These are phyloP conservation scores for Glebionis coronaria DNA, from an alignment of 129 eudicot genomes.

Conservation along the genomic window DNA sequence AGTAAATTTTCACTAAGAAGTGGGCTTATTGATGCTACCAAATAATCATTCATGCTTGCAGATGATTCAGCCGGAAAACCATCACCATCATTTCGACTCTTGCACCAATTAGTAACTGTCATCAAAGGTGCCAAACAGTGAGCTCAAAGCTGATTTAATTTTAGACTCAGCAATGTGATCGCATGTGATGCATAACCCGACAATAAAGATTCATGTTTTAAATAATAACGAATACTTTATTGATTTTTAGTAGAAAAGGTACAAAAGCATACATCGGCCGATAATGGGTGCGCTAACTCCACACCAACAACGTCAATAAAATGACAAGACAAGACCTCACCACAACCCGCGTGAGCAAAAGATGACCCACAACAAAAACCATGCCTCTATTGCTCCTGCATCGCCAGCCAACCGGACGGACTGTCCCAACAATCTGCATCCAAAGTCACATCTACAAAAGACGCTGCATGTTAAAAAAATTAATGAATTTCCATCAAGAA, in stretches of 20 bases:
- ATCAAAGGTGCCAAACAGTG: constrained; percentile 82
- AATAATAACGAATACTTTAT: background rate
- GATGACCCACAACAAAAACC: constrained; percentile 95
- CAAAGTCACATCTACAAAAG: constrained; percentile 90
- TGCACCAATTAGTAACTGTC: constrained; percentile 92
- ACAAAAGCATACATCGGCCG: constrained; percentile 66
- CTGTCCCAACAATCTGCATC: constrained; percentile 97
- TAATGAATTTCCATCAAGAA: constrained; percentile 75
- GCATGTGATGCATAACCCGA: constrained; percentile 66
- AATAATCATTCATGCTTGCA: constrained; percentile 76
- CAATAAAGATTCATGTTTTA: background rate
- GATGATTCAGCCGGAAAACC: constrained; percentile 80
- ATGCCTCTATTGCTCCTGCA: constrained; percentile 96
- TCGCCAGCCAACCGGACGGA: constrained; percentile 93
- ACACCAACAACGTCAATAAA: constrained; percentile 91
- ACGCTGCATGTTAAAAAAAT: constrained; percentile 96
- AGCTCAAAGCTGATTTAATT: constrained; percentile 84
- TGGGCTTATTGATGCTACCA: constrained; percentile 78
- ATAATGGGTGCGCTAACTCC: constrained; percentile 81
- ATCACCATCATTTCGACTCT: constrained; percentile 77
- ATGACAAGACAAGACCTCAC: constrained; percentile 88
- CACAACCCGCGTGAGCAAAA: constrained; percentile 97
- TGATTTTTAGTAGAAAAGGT: background rate
- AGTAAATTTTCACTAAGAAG: too few relatives aligned
- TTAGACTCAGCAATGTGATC: constrained; percentile 84